Conservation (phyloP, 1,139 yeast species). For the Taiozyma sp. region DNA sequence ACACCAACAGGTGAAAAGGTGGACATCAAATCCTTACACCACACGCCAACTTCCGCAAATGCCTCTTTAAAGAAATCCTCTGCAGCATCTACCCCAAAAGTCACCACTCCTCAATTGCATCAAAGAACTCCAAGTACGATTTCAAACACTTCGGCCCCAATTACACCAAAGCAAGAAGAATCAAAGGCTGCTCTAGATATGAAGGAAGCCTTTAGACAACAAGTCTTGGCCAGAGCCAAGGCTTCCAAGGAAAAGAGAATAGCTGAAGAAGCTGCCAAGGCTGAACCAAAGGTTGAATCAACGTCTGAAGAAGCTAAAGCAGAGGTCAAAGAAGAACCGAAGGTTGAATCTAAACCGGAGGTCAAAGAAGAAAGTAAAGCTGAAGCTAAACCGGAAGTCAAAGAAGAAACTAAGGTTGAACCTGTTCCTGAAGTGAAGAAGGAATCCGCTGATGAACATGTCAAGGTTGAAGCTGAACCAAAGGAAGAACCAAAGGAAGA, state of each 20-base stretch:
- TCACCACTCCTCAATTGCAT: slow-evolving; percentile 11
- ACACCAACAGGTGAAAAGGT: slow-evolving; percentile 22
- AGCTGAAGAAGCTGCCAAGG: slow-evolving; percentile 6
- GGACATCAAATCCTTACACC: slow-evolving; percentile 14
- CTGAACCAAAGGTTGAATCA: slow-evolving; percentile 7
- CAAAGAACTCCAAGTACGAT: slow-evolving; percentile 14
- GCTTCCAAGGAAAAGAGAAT: slow-evolving; percentile 6
- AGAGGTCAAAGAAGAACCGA: slow-evolving; percentile 2
- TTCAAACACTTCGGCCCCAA: not conserved
- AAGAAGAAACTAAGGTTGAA: slow-evolving; percentile 4
- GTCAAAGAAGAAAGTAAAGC: not conserved
- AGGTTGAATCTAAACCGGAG: slow-evolving; percentile 1
- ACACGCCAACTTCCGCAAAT: slow-evolving; percentile 10
- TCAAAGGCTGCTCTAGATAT: slow-evolving; percentile 4
- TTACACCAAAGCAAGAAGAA: not conserved
- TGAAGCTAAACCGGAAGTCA: not conserved
- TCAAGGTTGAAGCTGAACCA: not conserved
- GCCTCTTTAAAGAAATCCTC: slow-evolving; percentile 10
- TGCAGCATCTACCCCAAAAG: slow-evolving; percentile 10
- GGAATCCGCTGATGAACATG: slow-evolving; percentile 1
- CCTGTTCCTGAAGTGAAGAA: slow-evolving; percentile 2
- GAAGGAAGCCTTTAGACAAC: slow-evolving; percentile 14
- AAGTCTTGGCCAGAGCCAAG: slow-evolving; percentile 17
- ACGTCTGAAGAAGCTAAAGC: slow-evolving; percentile 3
- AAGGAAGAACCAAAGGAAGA: slow-evolving; percentile 10